Base-by-base conservation (phyloP, 148 eudicot genomes). In the Agrostemma githago region DNA sequence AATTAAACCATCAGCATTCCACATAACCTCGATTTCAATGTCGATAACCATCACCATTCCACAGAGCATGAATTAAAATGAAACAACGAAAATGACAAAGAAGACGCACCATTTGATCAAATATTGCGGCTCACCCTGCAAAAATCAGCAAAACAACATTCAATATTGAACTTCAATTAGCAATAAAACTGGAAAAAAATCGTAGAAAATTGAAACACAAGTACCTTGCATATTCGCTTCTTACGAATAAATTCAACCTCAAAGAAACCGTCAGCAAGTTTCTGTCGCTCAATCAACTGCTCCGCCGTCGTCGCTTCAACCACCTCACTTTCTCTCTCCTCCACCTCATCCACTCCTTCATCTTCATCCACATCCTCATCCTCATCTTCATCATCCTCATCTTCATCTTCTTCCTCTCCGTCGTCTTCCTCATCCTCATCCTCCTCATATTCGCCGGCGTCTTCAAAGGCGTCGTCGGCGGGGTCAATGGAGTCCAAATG, bases 61-160 rank as follows among this genome's bases (percentile, higher is more conserved):
- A 26, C 5, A 67, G 8, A 60, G 14, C 8, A 7, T 8, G 40
- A 67, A 56, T 12, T 6, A 42, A 65, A 51, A 10, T 6, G 21
- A 39, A 41, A 38, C 11, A 0, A 12, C 0, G 74, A 8, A 12
- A 6, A 5, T 16, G 37, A 58, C 4, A 71, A 38, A 26, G 57
- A 34, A 42, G 38, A 86, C 97, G 62, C 82, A 95, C 99, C 99
- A 95, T 88, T 92, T 95, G 75, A 95, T 90, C 77, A 92, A 85
- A 86, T 90, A 95, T 74, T 92, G 99, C 61, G 82, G 81, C 84
- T 86, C 82, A 5, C 99, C 97, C 97, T 95, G 76, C 70, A 78
- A 77, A 40, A 42, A 75, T 5, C 43, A 7, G 4, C 65, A 83
- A 76, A 82, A 72, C 4, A 26, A 26, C 34, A 26, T 26, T 26